Evolutionary conservation across 2,329 filamentous ascomycete genomes (phyloP).

Genomic region (Clarireedia monteithiana): DNA sequence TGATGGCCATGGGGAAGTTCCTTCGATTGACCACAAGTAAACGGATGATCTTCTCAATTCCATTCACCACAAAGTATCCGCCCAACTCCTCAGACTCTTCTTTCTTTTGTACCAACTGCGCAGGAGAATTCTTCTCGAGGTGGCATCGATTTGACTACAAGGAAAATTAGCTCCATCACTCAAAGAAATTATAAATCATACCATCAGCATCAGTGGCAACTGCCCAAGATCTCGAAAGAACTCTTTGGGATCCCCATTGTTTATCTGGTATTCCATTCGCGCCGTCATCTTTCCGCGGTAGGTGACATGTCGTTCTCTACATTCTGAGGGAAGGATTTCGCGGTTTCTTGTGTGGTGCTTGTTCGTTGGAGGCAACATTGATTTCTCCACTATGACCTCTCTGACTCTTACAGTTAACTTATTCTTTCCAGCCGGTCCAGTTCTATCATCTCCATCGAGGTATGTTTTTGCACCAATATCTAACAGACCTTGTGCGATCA

Average conservation of each 20-base stretch:
- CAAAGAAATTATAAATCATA: conserved; percentile 30
- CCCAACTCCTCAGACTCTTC: conserved; percentile 95
- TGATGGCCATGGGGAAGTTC: conserved; percentile 93
- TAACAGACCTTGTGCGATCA: conserved; percentile 66
- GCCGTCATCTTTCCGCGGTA: conserved; percentile 83
- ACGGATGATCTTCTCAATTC: conserved; percentile 93
- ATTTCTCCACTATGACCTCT: conserved; percentile 75
- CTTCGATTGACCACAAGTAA: conserved; percentile 83
- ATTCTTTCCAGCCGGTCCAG: conserved; percentile 56
- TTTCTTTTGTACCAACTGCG: conserved; percentile 73
- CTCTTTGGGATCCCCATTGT: conserved; percentile 77
- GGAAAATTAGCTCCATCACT: conserved; percentile 18
- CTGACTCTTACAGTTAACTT: conserved; percentile 70
- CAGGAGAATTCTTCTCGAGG: conserved; percentile 76
- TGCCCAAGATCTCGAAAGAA: conserved; percentile 79
- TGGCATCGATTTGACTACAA: conserved; percentile 79
- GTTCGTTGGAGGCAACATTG: conserved; percentile 70
- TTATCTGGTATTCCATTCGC: conserved; percentile 77
- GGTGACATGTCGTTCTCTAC: conserved; percentile 84
- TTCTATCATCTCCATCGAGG: conserved; percentile 70
- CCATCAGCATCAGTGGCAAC: conserved; percentile 88
- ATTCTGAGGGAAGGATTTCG: conserved; percentile 86
- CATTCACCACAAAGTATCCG: conserved; percentile 96
- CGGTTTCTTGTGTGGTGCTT: conserved; percentile 73
- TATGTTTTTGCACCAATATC: conserved; percentile 89